phyloP scores from a whole-genome alignment of 805 yeast genomes.

The Monosporozyma yasuniensis region DNA sequence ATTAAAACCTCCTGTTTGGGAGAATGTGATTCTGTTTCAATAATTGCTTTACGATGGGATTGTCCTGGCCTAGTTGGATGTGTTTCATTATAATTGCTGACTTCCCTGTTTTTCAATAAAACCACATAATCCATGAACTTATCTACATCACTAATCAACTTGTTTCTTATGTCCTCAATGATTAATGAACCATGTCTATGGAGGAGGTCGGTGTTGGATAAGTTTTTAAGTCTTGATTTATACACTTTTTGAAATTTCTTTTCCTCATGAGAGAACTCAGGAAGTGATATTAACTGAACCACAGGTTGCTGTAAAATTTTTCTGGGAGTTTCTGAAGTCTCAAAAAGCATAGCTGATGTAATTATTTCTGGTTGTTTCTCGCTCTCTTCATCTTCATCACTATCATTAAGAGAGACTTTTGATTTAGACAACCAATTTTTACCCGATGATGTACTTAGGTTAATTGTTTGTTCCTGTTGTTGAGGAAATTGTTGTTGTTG shows the following conservation, averaged over 20 bases:
- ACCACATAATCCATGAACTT: neutral
- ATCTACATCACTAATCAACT: neutral
- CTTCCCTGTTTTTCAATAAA: neutral
- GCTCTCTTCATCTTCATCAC: neutral
- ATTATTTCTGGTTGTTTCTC: neutral
- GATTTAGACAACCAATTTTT: slow-evolving; percentile 2
- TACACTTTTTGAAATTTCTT: neutral
- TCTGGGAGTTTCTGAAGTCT: too few species aligned
- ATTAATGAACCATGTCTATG: neutral
- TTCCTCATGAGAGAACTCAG: neutral
- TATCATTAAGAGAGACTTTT: slow-evolving; percentile 3
- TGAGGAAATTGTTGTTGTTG: neutral
- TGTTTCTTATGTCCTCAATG: neutral
- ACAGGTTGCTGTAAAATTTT: too few species aligned
- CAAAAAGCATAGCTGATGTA: too few species aligned
- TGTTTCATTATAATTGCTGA: neutral
- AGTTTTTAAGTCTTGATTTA: neutral
- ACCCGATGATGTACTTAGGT: neutral
- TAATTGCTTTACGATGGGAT: neutral
- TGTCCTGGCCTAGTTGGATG: neutral
- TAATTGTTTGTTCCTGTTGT: neutral
- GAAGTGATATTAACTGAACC: neutral
- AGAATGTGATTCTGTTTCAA: neutral
- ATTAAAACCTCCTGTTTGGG: slow-evolving; percentile 2
- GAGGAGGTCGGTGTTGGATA: neutral